Evolutionary conservation across 1,284 basidiomycete genomes (phyloP).

Genomic region (Hemileia vastatrix): DNA sequence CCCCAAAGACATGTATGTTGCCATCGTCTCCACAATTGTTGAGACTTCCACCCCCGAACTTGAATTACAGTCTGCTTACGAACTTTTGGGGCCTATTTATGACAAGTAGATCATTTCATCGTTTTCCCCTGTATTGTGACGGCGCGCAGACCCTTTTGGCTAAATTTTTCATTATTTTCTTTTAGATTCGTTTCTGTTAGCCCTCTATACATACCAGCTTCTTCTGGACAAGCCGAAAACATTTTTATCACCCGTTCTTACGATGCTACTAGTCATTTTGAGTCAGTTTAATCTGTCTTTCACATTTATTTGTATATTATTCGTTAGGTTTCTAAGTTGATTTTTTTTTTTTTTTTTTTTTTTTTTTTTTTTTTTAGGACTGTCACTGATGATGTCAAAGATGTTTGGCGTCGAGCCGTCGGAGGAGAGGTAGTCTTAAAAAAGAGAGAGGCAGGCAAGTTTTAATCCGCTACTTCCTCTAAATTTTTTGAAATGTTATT

Average conservation of each 20-base stretch:
- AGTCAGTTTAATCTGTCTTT: conserved; percentile 45
- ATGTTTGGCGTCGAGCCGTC: conserved; percentile 78
- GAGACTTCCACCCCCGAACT: conserved; percentile 87
- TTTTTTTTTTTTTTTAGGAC: conserved; percentile 47
- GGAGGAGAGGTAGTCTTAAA: conserved; percentile 45
- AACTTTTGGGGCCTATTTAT: conserved; percentile 81
- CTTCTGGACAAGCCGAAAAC: conserved; percentile 68
- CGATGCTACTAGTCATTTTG: conserved; percentile 97
- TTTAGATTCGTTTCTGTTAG: conserved; percentile 78
- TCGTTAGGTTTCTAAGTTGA: not conserved
- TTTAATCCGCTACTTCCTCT: no score
- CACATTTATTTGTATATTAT: not conserved
- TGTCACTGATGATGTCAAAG: conserved; percentile 58
- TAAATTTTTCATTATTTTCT: conserved; percentile 11
- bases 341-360: not conserved
- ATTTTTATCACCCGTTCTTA: conserved; percentile 97
- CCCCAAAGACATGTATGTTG: conserved; percentile 86
- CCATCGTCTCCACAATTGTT: conserved; percentile 96
- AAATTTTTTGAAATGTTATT: no score
- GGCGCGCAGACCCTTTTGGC: not conserved
- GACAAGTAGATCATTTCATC: conserved; percentile 64
- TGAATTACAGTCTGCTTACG: conserved; percentile 82
- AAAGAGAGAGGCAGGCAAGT: conserved; percentile 23
- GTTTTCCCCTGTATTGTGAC: not conserved
- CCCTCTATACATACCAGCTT: conserved; percentile 79